Evolutionary conservation across 441 rosid genomes (phyloP).

Genomic region (Syzygium syzygioides): DNA sequence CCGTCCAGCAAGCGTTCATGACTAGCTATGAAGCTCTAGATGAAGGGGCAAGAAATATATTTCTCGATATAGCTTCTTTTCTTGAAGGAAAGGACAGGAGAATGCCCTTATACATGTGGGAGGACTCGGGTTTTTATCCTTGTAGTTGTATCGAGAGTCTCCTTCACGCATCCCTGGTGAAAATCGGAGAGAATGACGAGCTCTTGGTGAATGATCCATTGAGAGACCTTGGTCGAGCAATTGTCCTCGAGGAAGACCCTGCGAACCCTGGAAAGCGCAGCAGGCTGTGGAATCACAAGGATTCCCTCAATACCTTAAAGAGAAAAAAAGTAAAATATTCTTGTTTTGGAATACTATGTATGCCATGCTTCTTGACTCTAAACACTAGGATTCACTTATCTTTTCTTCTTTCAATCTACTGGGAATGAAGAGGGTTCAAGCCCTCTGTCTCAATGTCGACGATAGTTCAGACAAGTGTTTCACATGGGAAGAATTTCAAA

Average conservation of each 20-base stretch:
- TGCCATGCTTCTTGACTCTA: background rate
- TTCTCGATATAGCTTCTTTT: constrained; percentile 5
- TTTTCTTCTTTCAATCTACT: background rate
- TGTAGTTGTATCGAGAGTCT: background rate
- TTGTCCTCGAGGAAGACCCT: fast-evolving
- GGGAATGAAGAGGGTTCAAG: fast-evolving
- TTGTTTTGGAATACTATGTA: background rate
- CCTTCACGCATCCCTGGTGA: background rate
- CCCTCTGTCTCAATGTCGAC: no score
- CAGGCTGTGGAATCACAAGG: background rate
- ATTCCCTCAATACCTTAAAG: fast-evolving
- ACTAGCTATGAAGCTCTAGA: background rate
- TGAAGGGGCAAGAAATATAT: background rate
- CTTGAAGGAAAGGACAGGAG: background rate
- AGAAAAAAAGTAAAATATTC: background rate
- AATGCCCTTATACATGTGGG: background rate
- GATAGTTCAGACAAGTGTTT: background rate
- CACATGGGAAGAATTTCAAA: background rate
- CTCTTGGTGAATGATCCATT: no score
- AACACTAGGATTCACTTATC: no score
- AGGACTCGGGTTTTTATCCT: background rate
- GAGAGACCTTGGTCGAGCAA: background rate
- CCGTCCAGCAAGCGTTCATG: background rate
- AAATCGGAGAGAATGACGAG: background rate
- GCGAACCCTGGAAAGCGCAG: fast-evolving